phyloP scores from a whole-genome alignment of 2,329 filamentous ascomycete species.

The Venturia oleaginea region DNA sequence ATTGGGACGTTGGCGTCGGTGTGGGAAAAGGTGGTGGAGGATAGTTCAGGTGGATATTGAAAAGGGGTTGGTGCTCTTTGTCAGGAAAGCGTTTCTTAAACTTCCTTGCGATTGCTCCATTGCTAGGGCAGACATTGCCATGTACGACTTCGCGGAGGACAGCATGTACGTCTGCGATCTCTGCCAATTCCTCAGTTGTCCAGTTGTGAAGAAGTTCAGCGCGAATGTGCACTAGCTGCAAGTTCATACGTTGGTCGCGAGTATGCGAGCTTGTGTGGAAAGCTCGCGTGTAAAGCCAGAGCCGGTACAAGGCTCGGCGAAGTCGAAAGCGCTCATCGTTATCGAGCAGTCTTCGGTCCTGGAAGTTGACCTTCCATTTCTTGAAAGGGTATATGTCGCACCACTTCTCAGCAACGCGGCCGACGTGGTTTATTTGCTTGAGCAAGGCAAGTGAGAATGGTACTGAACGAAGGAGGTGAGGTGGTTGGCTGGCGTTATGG shows the following conservation, averaged over 20 bases:
- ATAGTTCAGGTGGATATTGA: slow-evolving; percentile 44
- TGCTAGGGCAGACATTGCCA: slow-evolving; percentile 52
- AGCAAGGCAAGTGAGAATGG: slow-evolving; percentile 47
- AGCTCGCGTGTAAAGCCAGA: slow-evolving; percentile 51
- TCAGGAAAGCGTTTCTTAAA: slow-evolving; percentile 49
- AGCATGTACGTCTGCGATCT: slow-evolving; percentile 49
- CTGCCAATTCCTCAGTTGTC: slow-evolving; percentile 45
- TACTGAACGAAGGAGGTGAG: slow-evolving; percentile 43
- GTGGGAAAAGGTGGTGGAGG: slow-evolving; percentile 24
- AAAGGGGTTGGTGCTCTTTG: slow-evolving; percentile 39
- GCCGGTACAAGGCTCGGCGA: slow-evolving; percentile 49
- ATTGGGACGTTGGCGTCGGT: slow-evolving; percentile 3
- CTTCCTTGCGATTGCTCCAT: slow-evolving; percentile 49
- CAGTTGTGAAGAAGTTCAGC: slow-evolving; percentile 51
- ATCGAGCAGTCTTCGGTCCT: slow-evolving; percentile 45
- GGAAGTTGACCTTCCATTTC: slow-evolving; percentile 52
- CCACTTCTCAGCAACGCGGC: slow-evolving; percentile 48
- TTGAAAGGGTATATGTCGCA: slow-evolving; percentile 53
- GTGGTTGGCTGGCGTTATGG: slow-evolving; percentile 50
- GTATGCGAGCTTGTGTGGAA: slow-evolving; percentile 47
- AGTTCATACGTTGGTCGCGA: slow-evolving; percentile 40
- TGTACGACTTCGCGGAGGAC: slow-evolving; percentile 48
- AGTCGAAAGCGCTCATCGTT: slow-evolving; percentile 41
- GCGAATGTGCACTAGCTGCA: slow-evolving; percentile 40
- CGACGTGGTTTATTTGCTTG: slow-evolving; percentile 45